phyloP scores from a whole-genome alignment of 805 yeast species.

The Candida maris region DNA sequence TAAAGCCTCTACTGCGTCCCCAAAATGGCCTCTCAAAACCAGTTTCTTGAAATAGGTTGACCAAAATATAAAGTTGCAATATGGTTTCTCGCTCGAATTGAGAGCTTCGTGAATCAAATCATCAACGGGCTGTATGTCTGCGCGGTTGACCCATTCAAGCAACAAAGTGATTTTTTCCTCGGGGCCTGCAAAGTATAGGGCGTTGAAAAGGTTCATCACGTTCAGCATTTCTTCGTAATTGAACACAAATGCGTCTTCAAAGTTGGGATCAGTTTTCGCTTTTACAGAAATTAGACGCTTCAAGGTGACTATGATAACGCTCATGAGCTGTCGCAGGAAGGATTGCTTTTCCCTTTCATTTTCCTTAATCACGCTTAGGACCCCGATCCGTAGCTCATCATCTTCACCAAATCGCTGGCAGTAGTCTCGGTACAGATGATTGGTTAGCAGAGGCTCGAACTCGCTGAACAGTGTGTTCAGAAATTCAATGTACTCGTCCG shows the following conservation, averaged over 20 bases:
- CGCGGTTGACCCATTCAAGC: constrained; percentile 63
- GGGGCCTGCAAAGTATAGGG: constrained; percentile 44
- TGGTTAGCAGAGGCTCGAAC: constrained; percentile 47
- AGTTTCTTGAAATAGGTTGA: constrained; percentile 52
- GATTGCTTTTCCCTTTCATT: constrained; percentile 34
- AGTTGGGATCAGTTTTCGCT: constrained; percentile 17
- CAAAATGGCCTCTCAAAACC: constrained; percentile 57
- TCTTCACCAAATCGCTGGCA: constrained; percentile 15
- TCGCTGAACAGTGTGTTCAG: constrained; percentile 49
- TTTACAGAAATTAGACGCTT: constrained; percentile 29
- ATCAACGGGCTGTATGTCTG: constrained; percentile 62
- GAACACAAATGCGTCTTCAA: constrained; percentile 20
- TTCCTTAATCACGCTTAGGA: constrained; percentile 32
- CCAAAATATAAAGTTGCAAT: constrained; percentile 57
- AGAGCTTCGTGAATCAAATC: constrained; percentile 45
- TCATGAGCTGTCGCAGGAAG: constrained; percentile 28
- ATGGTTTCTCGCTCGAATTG: constrained; percentile 39
- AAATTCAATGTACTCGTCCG: constrained; percentile 42
- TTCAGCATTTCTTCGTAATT: constrained; percentile 41
- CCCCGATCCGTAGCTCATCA: constrained; percentile 29
- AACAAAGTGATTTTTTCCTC: constrained; percentile 42
- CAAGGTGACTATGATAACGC: constrained; percentile 28
- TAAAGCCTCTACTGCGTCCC: constrained; percentile 50
- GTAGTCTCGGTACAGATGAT: constrained; percentile 38
- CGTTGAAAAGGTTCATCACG: constrained; percentile 56